Conservation (phyloP, 2,329 filamentous ascomycete genomes). For the Trichoderma atrobrunneum region DNA sequence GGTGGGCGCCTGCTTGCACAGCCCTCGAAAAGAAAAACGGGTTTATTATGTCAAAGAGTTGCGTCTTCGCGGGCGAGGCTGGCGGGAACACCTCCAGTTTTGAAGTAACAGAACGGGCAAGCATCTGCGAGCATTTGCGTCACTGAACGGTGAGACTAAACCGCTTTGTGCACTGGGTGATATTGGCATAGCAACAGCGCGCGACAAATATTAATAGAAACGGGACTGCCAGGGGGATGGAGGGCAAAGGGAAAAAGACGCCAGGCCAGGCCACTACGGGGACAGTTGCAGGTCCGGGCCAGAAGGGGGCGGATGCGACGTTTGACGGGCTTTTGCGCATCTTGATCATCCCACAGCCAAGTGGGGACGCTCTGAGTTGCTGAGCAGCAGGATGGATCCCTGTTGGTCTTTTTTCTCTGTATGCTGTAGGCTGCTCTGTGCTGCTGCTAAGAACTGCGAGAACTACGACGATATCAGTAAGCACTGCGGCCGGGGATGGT, state of each 20-base stretch:
- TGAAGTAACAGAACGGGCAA: background rate
- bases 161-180: background rate
- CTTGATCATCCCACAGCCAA: background rate
- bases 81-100: slow-evolving; percentile 7
- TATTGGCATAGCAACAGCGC: slow-evolving; percentile 18
- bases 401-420: background rate
- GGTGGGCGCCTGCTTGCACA: background rate
- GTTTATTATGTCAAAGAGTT: background rate
- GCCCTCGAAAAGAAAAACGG: background rate
- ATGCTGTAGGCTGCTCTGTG: background rate
- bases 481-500: slow-evolving; percentile 1
- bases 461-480: background rate
- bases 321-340: background rate
- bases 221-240: background rate
- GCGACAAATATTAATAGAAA: slow-evolving; percentile 16
- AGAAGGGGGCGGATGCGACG: slow-evolving; percentile 4
- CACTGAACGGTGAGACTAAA: background rate
- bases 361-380: background rate
- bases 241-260: background rate
- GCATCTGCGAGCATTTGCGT: background rate
- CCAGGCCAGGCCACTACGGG: background rate
- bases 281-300: background rate
- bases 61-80: background rate
- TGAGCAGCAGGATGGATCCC: slow-evolving; percentile 1
- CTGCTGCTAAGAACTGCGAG: background rate